Percentiles rank a stretch among this genome's conserved stretches.
Evolutionary conservation across 2,329 filamentous ascomycete genomes (phyloP).

Genomic region (Calonectria multiphialidica): DNA sequence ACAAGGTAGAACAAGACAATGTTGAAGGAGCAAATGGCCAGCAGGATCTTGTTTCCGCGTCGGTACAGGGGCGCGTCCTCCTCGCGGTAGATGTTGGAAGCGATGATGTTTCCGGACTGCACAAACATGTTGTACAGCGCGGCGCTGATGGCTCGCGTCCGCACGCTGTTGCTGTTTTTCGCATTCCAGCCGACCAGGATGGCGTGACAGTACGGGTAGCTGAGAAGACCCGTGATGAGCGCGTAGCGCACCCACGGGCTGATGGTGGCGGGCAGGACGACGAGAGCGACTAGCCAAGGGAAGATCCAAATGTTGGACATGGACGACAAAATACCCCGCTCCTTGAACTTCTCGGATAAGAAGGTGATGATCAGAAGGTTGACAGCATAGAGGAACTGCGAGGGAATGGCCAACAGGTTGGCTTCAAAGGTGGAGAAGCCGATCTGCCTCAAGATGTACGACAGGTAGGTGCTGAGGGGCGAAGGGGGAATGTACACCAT

Average conservation of each 20-base stretch:
- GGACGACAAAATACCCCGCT: slow-evolving; percentile 59
- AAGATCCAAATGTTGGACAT: slow-evolving; percentile 63
- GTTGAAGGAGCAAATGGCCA: slow-evolving; percentile 61
- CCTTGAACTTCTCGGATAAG: slow-evolving; percentile 57
- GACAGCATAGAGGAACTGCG: slow-evolving; percentile 58
- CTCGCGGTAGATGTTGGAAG: slow-evolving; percentile 58
- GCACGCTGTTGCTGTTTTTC: slow-evolving; percentile 71
- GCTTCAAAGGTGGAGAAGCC: slow-evolving; percentile 60
- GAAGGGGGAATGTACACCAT: slow-evolving; percentile 57
- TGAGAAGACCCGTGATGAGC: slow-evolving; percentile 52
- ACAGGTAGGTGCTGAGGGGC: slow-evolving; percentile 59
- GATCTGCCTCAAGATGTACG: slow-evolving; percentile 56
- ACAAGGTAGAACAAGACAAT: slow-evolving; percentile 58
- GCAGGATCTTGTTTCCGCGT: slow-evolving; percentile 61
- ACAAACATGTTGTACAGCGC: slow-evolving; percentile 72
- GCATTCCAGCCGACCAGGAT: slow-evolving; percentile 69
- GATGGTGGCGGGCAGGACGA: slow-evolving; percentile 51
- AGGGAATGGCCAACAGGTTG: slow-evolving; percentile 60
- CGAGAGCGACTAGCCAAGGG: slow-evolving; percentile 59
- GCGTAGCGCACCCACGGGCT: slow-evolving; percentile 58
- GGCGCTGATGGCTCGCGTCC: slow-evolving; percentile 71
- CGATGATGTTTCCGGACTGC: slow-evolving; percentile 57
- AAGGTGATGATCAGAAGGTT: slow-evolving; percentile 61
- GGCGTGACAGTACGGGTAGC: slow-evolving; percentile 61
- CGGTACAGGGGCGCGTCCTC: slow-evolving; percentile 67